Base-by-base conservation (phyloP, 345 rosid species). In the Pistacia integerrima region DNA sequence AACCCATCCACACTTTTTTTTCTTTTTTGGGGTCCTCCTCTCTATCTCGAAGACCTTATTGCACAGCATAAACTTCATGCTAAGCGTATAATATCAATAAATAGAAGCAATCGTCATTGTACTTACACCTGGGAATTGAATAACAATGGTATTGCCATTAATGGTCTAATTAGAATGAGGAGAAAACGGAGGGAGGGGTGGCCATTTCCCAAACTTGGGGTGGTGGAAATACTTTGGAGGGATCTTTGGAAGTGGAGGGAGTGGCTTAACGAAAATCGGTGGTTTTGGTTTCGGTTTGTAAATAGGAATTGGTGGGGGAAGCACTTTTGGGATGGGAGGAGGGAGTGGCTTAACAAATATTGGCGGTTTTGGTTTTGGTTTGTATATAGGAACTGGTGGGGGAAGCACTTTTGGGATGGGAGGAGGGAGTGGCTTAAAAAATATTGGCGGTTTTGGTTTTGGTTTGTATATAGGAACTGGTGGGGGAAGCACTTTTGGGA, bases 171-270 rank as follows among this genome's bases (percentile, higher is more conserved):
- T 78, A 51, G 76, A 41, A 14, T 44, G 76, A 18, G 79, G 66
- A 63, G 71, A 56, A 36, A 73, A 54, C 74, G 89, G 72, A 2
- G 86, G 83, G 13, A 79, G 49, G 46, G 90, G 88, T 77, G 89
- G 93, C 80, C 74, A 80, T 75, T 90, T 86, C 25, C 85, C 85
- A 71, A 85, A 85, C 84, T 90, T 81, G 18, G 86, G 89, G 66
- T 82, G 82, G 73, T 79, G 79, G 73, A 72, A 75, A 49, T 73
- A 59, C 83, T 86, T 84, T 22, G 89, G 91, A 80, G 90, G 86
- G 73, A 67, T n/a, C 63, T 80, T 78, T 18, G 81, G 51, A 62
- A 86, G 79, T 5, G 90, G 90, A 62, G 94, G 84, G 64, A 70
- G 58, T 44, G 89, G 81, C 56, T 84, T 88, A 56, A 52, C 44